Conservation (phyloP, 305 asterid species). For the Fraxinus ornus region DNA sequence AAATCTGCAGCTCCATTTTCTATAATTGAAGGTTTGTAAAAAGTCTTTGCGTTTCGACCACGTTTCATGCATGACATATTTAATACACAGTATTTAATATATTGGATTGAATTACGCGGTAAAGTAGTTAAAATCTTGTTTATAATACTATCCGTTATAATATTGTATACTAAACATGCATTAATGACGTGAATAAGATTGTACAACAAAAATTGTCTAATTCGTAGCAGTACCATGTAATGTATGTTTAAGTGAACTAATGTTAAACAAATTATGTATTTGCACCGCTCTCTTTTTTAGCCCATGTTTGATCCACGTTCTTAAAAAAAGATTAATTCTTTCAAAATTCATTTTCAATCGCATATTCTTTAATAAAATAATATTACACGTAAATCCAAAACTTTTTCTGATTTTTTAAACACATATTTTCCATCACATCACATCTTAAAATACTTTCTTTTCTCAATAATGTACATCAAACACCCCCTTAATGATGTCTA, state of each 20-base stretch:
- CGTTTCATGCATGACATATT: slow-evolving; percentile 18
- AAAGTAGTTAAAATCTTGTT: background rate
- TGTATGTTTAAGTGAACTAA: background rate
- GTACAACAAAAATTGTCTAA: background rate
- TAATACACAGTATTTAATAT: background rate
- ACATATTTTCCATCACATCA: no score
- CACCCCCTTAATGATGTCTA: no score
- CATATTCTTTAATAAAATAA: no score
- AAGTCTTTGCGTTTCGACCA: background rate
- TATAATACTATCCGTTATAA: background rate
- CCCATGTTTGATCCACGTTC: no score
- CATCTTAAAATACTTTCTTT: no score
- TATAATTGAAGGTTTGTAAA: slow-evolving; percentile 23
- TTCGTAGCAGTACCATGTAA: background rate
- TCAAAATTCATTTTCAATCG: no score
- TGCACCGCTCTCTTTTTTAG: no score
- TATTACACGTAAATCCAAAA: no score
- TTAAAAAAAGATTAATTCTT: no score
- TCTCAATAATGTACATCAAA: no score
- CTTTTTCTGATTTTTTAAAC: no score
- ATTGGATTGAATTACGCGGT: background rate
- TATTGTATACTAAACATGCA: background rate
- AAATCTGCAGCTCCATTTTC: background rate
- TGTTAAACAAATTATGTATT: background rate
- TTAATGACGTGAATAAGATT: background rate